Base-by-base conservation (phyloP, 176 grass and related monocot species). In the Cenchrus americanus region DNA sequence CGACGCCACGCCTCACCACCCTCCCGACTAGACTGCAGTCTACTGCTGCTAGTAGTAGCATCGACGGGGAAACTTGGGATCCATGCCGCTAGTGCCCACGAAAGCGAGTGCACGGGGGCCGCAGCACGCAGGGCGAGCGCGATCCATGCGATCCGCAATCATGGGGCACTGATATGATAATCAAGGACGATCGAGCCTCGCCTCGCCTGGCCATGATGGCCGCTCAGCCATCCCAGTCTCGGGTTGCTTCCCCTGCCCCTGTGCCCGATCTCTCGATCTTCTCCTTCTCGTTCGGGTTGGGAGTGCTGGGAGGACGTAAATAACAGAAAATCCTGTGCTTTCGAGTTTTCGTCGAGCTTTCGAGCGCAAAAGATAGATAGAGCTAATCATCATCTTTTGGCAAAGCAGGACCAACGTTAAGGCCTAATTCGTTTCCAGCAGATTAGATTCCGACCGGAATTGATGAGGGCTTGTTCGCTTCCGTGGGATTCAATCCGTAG, bases 141-240 rank as follows among this genome's bases (percentile, higher is more conserved):
- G 22, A 73, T 52, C 51, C 70, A 89, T 70, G 68, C 71, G 34
- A 57, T 57, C 66, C 1, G 40, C 66, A 82, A 82, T 82, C 79
- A 82, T 71, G 18, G 67, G 88, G 67, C 66, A 67, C 73, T 24
- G 60, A 68, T 86, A 67, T 24, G 60, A 68, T 86, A 67, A 90
- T 90, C 68, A 73, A 15, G 44, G 72, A 1, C 14, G 66, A 50
- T 71, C 44, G 22, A 72, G 51, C 23, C 27, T 30, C 27, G 27
- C 27, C 27, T 30, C 27, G 27, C 27, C 66, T 37, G 84, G 74
- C 69, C 67, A 77, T 53, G 42, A 78, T 83, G 34, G 66, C 79
- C 23, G 83, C 78, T 82, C 59, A 78, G 70, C 73, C 66, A 72
- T 90, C 88, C 50, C 73, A 21, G 66, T 90, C 88, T 54, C 71